Evolutionary conservation across 176 grass and related monocot genomes (phyloP), one percentile per base, ranked within the genome.

Genomic region (Musa acuminata): DNA sequence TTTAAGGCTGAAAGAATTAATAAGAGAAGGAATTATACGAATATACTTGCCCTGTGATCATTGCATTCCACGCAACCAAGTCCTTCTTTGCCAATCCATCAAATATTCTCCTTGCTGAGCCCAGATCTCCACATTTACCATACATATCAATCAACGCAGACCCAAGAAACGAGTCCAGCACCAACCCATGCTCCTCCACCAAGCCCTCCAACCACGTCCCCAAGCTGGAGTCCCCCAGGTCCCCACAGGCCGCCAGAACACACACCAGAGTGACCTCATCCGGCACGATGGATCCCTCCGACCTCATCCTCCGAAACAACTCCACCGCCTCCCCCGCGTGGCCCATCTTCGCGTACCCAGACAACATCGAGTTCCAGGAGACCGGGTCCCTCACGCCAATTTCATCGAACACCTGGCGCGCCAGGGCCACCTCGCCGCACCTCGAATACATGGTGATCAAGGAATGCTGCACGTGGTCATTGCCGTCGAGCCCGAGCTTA

Each of bases 31-130:
- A 2, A 25, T 50, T 51, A 25, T 66, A n/a, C n/a, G n/a, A n/a
- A n/a, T n/a, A n/a, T n/a, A 80, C 84, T 85, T 90, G 62, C 89
- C 93, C 90, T 21, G 90, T 90, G 79, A 96, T 92, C 87, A 96
- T 90, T 52, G 90, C 81, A 66, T 92, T 96, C 93, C 93, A 97
- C 13, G 80, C 72, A 17, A 88, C 89, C 0, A 54, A 52, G 73
- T 90, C 89, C 82, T 90, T 96, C 8, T 79, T 64, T 8, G 8
- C 12, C 59, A 88, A 73, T 62, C 51, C 57, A 51, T 96, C 71
- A 26, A 96, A 96, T 63, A 96, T 76, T 10, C 81, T 77, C 21
- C 73, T 76, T 13, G 89, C 87, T 19, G 87, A 83, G 0, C 11
- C 66, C 22, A 88, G 74, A 81, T 84, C 79, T 0, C 93, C 89